Conservation (phyloP, 202 grass and related monocot species). For the Zoysia matrella region DNA sequence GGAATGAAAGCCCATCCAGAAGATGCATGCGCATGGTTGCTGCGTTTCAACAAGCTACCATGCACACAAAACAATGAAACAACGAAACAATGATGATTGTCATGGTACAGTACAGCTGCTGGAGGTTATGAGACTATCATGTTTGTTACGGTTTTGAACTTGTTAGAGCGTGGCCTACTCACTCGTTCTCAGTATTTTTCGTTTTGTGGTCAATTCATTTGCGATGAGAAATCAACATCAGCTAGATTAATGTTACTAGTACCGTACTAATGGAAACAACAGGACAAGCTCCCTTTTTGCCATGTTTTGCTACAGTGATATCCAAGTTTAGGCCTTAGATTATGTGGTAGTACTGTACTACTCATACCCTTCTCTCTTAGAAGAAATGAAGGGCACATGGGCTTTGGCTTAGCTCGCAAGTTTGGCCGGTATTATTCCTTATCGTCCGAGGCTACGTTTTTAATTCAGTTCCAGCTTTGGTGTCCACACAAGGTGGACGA, state of each 20-base stretch:
- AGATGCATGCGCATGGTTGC: not conserved
- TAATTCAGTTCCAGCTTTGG: not conserved
- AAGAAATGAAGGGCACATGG: not conserved
- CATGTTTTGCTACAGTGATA: not conserved
- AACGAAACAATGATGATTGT: not conserved
- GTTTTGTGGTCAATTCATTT: not conserved
- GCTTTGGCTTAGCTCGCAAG: constrained; percentile 15
- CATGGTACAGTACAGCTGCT: not conserved
- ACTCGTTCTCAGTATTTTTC: not conserved
- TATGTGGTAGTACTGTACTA: not conserved
- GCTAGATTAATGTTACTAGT: not conserved
- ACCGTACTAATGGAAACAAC: not conserved
- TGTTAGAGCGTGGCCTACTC: not conserved
- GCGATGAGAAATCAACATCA: constrained; percentile 1
- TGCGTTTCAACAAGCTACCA: constrained; percentile 3
- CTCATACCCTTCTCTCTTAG: not conserved
- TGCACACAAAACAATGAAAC: not conserved
- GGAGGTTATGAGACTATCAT: constrained; percentile 28
- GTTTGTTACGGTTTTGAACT: constrained; percentile 36
- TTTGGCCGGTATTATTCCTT: not conserved
- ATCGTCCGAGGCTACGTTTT: too few species aligned
- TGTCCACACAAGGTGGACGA: not conserved
- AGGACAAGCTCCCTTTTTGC: not conserved
- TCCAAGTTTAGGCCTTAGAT: not conserved
- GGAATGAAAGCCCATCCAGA: not conserved